Percentiles rank a stretch among this genome's conserved stretches.
These are phyloP conservation scores for Passalora sequoiae DNA, from an alignment of 2,329 filamentous ascomycete genomes.

Conservation along the genomic window DNA sequence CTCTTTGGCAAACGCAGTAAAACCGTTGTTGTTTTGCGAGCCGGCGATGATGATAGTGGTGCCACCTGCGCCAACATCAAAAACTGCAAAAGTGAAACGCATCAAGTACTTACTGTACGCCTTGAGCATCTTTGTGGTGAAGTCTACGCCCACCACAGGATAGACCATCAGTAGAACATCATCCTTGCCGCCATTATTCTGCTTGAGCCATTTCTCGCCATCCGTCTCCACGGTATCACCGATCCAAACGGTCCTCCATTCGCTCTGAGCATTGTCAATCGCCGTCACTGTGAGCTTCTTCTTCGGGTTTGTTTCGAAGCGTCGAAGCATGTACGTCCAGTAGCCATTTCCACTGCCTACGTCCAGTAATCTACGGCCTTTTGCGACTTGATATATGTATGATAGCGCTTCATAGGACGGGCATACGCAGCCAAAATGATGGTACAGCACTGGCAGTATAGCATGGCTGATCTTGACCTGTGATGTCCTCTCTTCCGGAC, in stretches of 20 bases:
- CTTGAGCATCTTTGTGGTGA: conserved; percentile 58
- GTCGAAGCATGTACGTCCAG: conserved; percentile 66
- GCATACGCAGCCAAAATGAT: conserved; percentile 70
- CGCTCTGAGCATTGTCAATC: conserved; percentile 63
- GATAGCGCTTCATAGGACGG: conserved; percentile 63
- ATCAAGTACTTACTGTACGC: conserved; percentile 49
- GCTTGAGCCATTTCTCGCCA: conserved; percentile 54
- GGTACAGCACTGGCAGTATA: conserved; percentile 67
- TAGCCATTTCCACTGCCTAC: conserved; percentile 69
- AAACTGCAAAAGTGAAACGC: too few relatives aligned
- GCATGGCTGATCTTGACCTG: conserved; percentile 58
- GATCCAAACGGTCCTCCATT: conserved; percentile 66
- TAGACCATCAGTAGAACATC: conserved; percentile 66
- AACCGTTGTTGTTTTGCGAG: conserved; percentile 69
- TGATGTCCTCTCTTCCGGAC: conserved; percentile 52
- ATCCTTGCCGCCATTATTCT: conserved; percentile 47
- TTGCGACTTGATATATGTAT: conserved; percentile 53
- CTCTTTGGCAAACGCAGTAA: conserved; percentile 70
- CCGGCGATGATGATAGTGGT: conserved; percentile 66
- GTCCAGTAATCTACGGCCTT: conserved; percentile 54
- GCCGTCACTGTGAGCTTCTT: conserved; percentile 45
- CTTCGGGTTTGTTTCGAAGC: conserved; percentile 45
- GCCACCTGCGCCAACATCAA: too few relatives aligned
- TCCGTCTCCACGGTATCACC: conserved; percentile 59
- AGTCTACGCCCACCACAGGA: conserved; percentile 62